Evolutionary conservation across 2,329 filamentous ascomycete genomes (phyloP).

Genomic region (Fusarium solani-melongenae): DNA sequence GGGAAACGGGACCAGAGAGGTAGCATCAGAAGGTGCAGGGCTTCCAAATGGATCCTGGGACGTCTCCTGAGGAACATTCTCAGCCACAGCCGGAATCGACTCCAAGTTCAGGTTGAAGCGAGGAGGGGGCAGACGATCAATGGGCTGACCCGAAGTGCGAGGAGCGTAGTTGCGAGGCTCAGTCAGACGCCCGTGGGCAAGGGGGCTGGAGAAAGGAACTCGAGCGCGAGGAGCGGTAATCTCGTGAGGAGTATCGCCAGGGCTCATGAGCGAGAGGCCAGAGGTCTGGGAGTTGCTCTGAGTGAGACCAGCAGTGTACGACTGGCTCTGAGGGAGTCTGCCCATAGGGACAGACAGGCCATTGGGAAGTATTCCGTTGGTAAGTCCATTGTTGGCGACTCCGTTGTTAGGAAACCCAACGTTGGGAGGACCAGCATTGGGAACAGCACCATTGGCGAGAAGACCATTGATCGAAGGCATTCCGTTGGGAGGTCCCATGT

Average conservation of each 20-base stretch:
- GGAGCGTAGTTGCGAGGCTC: conserved; percentile 58
- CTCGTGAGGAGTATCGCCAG: conserved; percentile 31
- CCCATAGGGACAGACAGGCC: background rate
- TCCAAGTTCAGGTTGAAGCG: conserved; percentile 48
- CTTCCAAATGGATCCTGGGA: conserved; percentile 35
- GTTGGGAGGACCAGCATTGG: background rate
- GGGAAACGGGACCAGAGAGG: conserved; percentile 15
- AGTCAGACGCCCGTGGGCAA: conserved; percentile 41
- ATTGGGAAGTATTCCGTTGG: background rate
- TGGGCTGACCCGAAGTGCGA: conserved; percentile 43
- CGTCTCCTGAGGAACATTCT: conserved; percentile 10
- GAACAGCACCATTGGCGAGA: background rate
- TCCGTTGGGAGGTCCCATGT: background rate
- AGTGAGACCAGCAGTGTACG: conserved; percentile 10
- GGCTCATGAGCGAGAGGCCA: conserved; percentile 27
- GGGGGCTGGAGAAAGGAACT: conserved; percentile 16
- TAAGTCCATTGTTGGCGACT: background rate
- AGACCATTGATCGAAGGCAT: background rate
- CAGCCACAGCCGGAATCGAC: background rate
- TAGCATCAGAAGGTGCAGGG: conserved; percentile 1
- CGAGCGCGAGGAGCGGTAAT: background rate
- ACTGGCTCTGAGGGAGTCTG: conserved; percentile 10
- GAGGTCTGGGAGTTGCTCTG: conserved; percentile 29
- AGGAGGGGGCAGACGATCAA: conserved; percentile 49
- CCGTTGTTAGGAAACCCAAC: background rate